These are phyloP conservation scores for Colletotrichum falcatum DNA, from an alignment of 2,329 filamentous ascomycete species.

Conservation along the genomic window DNA sequence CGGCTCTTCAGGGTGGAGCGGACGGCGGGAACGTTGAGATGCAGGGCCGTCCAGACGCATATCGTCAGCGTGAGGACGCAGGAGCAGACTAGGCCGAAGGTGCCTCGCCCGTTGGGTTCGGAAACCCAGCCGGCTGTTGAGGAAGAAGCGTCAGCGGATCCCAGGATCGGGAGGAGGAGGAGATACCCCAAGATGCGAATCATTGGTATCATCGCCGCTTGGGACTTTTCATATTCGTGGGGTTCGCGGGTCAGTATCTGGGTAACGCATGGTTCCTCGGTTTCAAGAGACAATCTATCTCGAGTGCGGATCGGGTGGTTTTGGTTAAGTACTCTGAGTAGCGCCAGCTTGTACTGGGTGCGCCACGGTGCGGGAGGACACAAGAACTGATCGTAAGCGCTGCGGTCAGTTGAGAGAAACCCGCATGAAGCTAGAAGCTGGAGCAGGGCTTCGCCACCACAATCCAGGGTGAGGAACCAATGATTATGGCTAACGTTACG, in stretches of 20 bases:
- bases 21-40: slow-evolving; percentile 49
- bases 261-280: background rate
- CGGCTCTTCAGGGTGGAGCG: slow-evolving; percentile 24
- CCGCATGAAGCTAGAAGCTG: slow-evolving; percentile 31
- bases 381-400: background rate
- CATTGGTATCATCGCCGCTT: background rate
- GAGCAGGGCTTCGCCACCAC: slow-evolving; percentile 33
- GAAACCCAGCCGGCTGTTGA: slow-evolving; percentile 20
- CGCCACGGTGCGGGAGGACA: background rate
- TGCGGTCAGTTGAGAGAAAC: background rate
- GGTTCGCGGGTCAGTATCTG: background rate
- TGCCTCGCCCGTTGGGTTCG: slow-evolving; percentile 47
- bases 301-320: background rate
- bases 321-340: background rate
- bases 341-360: background rate
- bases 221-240: background rate
- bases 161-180: background rate
- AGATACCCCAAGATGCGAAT: background rate
- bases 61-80: slow-evolving; percentile 50
- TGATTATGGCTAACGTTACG: background rate
- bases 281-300: background rate
- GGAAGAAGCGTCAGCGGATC: background rate
- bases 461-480: slow-evolving; percentile 22
- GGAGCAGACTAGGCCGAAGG: slow-evolving; percentile 47
- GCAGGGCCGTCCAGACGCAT: slow-evolving; percentile 51